Percentiles rank a stretch among this genome's conserved stretches.
Conservation (phyloP, 306 rosid species). For the Fragaria nilgerrensis region DNA sequence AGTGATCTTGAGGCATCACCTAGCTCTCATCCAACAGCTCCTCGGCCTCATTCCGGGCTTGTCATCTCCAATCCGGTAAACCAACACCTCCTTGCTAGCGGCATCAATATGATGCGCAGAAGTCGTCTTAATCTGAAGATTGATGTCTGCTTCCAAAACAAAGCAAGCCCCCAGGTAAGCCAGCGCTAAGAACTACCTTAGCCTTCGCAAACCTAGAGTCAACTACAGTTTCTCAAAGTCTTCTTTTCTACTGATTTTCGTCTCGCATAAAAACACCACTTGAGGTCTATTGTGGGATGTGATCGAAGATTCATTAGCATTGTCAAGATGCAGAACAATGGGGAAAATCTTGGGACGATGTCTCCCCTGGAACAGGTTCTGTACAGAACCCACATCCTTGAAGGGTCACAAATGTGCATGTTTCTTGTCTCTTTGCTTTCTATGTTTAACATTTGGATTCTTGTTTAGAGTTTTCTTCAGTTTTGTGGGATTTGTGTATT, state of each 20-base stretch:
- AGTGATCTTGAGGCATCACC: conserved; percentile 38
- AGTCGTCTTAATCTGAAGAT: too few relatives aligned
- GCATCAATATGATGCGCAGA: too few relatives aligned
- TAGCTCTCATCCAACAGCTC: conserved; percentile 35
- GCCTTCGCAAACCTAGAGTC: too few relatives aligned
- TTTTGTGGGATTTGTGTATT: background rate
- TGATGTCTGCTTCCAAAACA: too few relatives aligned
- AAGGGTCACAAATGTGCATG: conserved; percentile 84
- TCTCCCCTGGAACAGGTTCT: conserved; percentile 99
- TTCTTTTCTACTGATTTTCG: too few relatives aligned
- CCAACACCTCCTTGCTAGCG: background rate
- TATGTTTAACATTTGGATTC: background rate
- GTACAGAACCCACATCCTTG: conserved; percentile 95
- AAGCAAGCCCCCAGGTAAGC: too few relatives aligned
- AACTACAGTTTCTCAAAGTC: too few relatives aligned
- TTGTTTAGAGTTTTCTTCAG: background rate
- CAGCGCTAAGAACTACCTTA: too few relatives aligned
- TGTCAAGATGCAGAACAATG: conserved; percentile 93
- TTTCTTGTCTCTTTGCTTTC: conserved; percentile 8
- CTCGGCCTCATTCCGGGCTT: conserved; percentile 32
- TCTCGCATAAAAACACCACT: too few relatives aligned
- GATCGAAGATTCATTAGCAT: conserved; percentile 60
- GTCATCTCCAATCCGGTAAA: conserved; percentile 62
- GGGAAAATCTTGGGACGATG: conserved; percentile 94
- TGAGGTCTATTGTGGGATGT: too few relatives aligned